These are phyloP conservation scores for Clonostachys rosea DNA, from an alignment of 2,329 filamentous ascomycete genomes.

Conservation along the genomic window DNA sequence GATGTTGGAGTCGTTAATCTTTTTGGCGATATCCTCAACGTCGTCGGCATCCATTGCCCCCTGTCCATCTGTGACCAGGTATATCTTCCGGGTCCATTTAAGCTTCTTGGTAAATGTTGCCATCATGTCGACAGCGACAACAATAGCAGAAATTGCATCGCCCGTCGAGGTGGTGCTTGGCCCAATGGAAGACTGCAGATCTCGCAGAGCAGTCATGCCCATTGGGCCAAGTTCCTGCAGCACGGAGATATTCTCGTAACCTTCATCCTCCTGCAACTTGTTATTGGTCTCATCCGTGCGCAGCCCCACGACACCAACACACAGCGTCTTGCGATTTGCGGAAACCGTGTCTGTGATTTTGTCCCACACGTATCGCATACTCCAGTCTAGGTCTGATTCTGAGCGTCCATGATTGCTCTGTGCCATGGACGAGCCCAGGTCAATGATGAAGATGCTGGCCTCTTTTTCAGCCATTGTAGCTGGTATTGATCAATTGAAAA, in stretches of 20 bases:
- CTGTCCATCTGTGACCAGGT: constrained; percentile 79
- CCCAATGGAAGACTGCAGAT: constrained; percentile 58
- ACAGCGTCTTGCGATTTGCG: constrained; percentile 62
- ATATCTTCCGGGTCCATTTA: constrained; percentile 76
- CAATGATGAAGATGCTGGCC: constrained; percentile 86
- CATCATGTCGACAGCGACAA: constrained; percentile 86
- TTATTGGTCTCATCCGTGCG: constrained; percentile 76
- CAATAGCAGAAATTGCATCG: constrained; percentile 83
- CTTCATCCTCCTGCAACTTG: constrained; percentile 60
- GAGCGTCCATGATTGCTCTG: constrained; percentile 64
- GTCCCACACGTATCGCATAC: constrained; percentile 92
- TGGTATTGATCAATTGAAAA: neutral
- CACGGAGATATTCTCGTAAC: constrained; percentile 78
- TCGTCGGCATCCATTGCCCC: constrained; percentile 69
- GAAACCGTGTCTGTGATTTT: constrained; percentile 69
- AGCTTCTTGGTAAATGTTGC: constrained; percentile 71
- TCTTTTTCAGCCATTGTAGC: constrained; percentile 82
- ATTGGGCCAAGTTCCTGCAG: constrained; percentile 62
- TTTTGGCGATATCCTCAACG: constrained; percentile 63
- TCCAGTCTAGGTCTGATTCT: constrained; percentile 82
- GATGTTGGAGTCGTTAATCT: constrained; percentile 73
- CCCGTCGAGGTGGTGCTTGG: constrained; percentile 66
- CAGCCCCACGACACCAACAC: constrained; percentile 76
- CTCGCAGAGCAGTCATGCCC: constrained; percentile 63
- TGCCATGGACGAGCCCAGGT: constrained; percentile 83